Evolutionary conservation across 2,329 filamentous ascomycete genomes (phyloP).

Genomic region (Paraphaeosphaeria minitans): DNA sequence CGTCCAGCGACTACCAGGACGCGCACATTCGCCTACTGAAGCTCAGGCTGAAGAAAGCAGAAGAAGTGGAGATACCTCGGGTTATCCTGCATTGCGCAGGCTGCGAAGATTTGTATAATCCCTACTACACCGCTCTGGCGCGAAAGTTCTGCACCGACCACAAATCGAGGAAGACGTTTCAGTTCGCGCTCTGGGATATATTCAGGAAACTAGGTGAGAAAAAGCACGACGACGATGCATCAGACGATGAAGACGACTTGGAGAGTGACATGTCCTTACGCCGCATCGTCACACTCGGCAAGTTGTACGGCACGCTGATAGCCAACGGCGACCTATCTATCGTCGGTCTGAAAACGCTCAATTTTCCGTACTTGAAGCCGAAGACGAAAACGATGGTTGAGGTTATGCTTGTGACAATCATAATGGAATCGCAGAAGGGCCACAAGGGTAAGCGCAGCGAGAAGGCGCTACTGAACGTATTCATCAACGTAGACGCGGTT

Average conservation of each 20-base stretch:
- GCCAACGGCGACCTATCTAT: constrained; percentile 64
- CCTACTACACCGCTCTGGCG: constrained; percentile 89
- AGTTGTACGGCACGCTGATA: constrained; percentile 68
- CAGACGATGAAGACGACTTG: constrained; percentile 59
- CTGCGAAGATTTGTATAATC: constrained; percentile 84
- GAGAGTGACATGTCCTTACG: constrained; percentile 57
- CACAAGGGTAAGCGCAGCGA: constrained; percentile 58
- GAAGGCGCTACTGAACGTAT: constrained; percentile 66
- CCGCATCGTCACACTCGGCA: constrained; percentile 70
- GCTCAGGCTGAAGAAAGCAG: constrained; percentile 81
- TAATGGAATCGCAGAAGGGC: constrained; percentile 68
- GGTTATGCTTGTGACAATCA: constrained; percentile 74
- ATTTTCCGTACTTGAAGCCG: constrained; percentile 75
- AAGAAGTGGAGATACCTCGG: constrained; percentile 83
- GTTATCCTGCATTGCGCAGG: constrained; percentile 88
- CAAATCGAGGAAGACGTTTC: constrained; percentile 80
- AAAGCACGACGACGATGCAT: constrained; percentile 65
- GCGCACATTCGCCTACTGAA: constrained; percentile 80
- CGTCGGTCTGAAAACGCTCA: constrained; percentile 70
- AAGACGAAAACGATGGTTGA: constrained; percentile 82
- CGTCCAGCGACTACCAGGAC: constrained; percentile 81
- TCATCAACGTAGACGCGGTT: constrained; percentile 66
- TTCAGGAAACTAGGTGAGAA: constrained; percentile 86
- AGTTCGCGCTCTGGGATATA: constrained; percentile 83
- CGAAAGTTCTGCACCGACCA: constrained; percentile 76